Conservation (phyloP, 176 grass and related monocot species). For the Otatea glauca region DNA sequence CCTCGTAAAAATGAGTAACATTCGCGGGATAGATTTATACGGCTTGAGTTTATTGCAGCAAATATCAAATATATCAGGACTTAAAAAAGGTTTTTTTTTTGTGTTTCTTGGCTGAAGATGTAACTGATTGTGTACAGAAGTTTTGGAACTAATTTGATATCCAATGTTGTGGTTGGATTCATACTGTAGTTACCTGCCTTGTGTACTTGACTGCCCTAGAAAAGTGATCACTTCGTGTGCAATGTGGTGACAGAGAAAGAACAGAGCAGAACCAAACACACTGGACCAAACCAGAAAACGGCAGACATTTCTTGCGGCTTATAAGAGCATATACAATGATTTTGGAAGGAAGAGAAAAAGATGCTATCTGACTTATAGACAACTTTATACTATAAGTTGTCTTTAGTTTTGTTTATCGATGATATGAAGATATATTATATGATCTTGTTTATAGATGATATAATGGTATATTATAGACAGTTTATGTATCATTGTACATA, state of each 20-base stretch:
- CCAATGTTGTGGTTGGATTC: slow-evolving; percentile 36
- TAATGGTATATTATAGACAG: too few species aligned
- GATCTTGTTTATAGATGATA: too few species aligned
- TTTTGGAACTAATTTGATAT: slow-evolving; percentile 63
- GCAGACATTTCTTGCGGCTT: neutral
- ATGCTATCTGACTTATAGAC: too few species aligned
- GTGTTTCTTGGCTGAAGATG: slow-evolving; percentile 53
- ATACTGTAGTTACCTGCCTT: slow-evolving; percentile 36
- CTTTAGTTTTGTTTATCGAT: too few species aligned
- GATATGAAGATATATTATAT: too few species aligned
- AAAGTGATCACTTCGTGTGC: neutral
- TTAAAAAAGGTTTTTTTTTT: slow-evolving; percentile 37
- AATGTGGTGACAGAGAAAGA: neutral
- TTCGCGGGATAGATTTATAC: slow-evolving; percentile 40
- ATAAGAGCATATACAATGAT: too few species aligned
- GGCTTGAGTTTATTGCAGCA: slow-evolving; percentile 42
- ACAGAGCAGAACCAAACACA: neutral
- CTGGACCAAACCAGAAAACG: neutral
- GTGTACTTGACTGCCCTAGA: slow-evolving; percentile 32
- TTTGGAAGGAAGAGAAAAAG: too few species aligned
- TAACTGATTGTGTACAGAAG: slow-evolving; percentile 60
- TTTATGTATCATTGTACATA: too few species aligned
- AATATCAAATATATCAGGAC: slow-evolving; percentile 46
- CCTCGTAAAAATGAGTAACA: slow-evolving; percentile 44
- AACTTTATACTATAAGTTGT: too few species aligned